A percentile compares a stretch with the other conserved stretches of the same genome.
Conservation (phyloP, 805 yeast genomes). For the Cephaloascus fragrans region DNA sequence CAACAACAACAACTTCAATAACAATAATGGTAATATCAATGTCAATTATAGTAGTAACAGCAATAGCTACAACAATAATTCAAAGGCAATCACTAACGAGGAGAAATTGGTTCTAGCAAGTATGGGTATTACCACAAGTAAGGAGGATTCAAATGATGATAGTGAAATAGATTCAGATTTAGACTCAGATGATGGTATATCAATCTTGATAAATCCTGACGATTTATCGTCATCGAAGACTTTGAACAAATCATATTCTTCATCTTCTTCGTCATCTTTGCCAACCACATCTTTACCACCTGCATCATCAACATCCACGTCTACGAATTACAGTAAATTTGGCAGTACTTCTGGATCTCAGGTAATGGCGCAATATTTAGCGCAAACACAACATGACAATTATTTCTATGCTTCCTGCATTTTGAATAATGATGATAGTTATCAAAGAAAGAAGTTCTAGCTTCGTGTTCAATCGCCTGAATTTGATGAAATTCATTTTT, state of each 20-base stretch:
- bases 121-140: conserved; percentile 1
- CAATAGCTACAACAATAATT: conserved; percentile 2
- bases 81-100: conserved; percentile 2
- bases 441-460: too few species aligned
- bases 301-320: too few species aligned
- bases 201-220: background rate
- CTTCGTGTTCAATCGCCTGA: too few species aligned
- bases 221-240: background rate
- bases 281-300: too few species aligned
- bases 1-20: background rate
- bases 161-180: background rate
- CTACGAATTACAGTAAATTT: too few species aligned
- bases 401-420: conserved; percentile 32
- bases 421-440: conserved; percentile 10
- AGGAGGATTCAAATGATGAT: background rate
- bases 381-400: conserved; percentile 59
- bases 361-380: conserved; percentile 71
- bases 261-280: too few species aligned
- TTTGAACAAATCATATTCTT: too few species aligned
- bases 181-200: background rate
- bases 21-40: conserved; percentile 1
- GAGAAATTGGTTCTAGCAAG: background rate
- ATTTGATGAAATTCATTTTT: too few species aligned
- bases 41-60: conserved; percentile 8
- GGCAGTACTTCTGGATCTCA: conserved; percentile 51